phyloP scores from a whole-genome alignment of 2,329 filamentous ascomycete genomes.

The Metarhizium brunneum region DNA sequence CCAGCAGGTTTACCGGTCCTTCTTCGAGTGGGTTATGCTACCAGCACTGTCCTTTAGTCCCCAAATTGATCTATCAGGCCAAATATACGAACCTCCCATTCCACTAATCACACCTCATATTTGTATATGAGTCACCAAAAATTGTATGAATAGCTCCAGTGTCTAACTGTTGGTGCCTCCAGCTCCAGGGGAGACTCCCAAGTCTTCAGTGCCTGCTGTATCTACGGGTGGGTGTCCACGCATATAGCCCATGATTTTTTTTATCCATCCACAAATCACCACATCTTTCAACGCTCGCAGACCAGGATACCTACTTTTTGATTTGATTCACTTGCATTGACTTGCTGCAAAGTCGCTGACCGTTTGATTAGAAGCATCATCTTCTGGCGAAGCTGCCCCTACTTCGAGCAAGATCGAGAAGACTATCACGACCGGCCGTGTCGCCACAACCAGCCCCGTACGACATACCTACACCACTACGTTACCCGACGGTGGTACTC shows the following conservation, averaged over 20 bases:
- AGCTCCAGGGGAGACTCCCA: not conserved
- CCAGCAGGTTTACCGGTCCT: conserved; percentile 17
- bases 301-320: not conserved
- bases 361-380: not conserved
- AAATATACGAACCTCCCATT: not conserved
- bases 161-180: conserved; percentile 1
- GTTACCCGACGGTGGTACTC: conserved; percentile 32
- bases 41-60: conserved; percentile 10
- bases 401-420: conserved; percentile 14
- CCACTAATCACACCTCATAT: not conserved
- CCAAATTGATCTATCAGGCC: conserved; percentile 7
- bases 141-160: not conserved
- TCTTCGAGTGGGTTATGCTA: conserved; percentile 15
- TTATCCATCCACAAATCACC: not conserved
- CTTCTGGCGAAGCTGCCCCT: conserved; percentile 1
- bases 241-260: not conserved
- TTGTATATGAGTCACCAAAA: not conserved
- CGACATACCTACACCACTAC: conserved; percentile 36
- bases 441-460: conserved; percentile 26
- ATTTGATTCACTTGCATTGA: not conserved
- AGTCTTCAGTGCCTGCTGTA: not conserved
- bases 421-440: conserved; percentile 24
- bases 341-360: conserved; percentile 9
- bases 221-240: conserved; percentile 3
- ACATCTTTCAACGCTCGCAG: not conserved